Evolutionary conservation across 176 grass and related monocot genomes (phyloP), one percentile per base, ranked within the genome.

Genomic region (Zoysia japonica): DNA sequence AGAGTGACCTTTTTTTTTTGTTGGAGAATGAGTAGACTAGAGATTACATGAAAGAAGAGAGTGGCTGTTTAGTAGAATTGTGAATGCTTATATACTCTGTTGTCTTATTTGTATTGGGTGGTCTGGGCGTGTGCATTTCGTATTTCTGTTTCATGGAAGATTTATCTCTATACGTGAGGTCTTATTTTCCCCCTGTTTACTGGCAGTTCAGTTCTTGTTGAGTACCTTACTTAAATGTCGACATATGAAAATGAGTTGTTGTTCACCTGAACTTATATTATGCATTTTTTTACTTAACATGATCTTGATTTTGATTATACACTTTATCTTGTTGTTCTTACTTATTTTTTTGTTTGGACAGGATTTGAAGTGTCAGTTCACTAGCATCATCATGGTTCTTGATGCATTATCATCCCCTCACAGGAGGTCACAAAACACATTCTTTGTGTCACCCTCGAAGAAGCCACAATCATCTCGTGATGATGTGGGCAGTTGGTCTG

Each of bases 351-450:
- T 82, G 13, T 61, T 85, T 55, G 47, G 38, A 52, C 86, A 93
- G 88, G 88, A 73, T 53, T 84, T 37, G 4, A 52, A 73, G 37
- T 16, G 66, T 81, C 38, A 37, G 42, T 56, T 54, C 11, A 36
- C 20, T 52, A 1, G 44, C 10, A 68, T 28, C 10, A 68, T 28
- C 80, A 97, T 97, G 95, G 95, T 92, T 84, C 87, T 98, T 42
- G 89, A 94, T 90, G 83, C 95, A 46, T 71, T 98, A 68, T 88
- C 95, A 56, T 98, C 95, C 70, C 92, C 92, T 63, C 89, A 89
- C 68, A 87, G 88, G 88, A 92, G 87, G 77, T 90, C 88, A n/a
- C 92, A 90, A 59, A 94, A 89, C 88, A 83, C 81, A 15, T 85
- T 89, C 41, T 92, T 94, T 42, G 5, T 73, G n/a, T 51, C 92